A percentile compares a stretch with the other conserved stretches of the same genome.
Evolutionary conservation across 2,329 filamentous ascomycete genomes (phyloP).

Genomic region (Aspergillus sp.): DNA sequence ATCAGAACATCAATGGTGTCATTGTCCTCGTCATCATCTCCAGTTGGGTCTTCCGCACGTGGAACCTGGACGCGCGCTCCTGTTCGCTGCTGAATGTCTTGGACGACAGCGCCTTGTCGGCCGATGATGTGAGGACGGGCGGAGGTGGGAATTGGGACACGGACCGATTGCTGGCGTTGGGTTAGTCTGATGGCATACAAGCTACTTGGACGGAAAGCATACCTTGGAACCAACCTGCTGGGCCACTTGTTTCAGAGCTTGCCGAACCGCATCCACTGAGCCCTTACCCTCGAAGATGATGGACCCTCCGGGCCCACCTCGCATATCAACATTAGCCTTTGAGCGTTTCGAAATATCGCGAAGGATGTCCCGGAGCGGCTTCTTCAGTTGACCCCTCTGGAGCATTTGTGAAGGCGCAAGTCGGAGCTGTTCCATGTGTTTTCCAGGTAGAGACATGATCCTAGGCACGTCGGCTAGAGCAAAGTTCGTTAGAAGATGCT

Average conservation of each 20-base stretch:
- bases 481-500: constrained; percentile 29
- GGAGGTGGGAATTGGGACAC: constrained; percentile 80
- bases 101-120: constrained; percentile 85
- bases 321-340: constrained; percentile 81
- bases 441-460: constrained; percentile 77
- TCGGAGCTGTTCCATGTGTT: constrained; percentile 75
- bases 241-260: constrained; percentile 87
- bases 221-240: constrained; percentile 87
- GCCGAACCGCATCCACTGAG: constrained; percentile 79
- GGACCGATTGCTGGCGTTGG: constrained; percentile 63
- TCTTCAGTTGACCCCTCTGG: constrained; percentile 77
- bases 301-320: constrained; percentile 70
- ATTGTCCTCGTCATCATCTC: constrained; percentile 76
- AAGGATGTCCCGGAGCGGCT: constrained; percentile 81
- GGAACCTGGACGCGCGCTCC: constrained; percentile 91
- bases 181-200: constrained; percentile 5
- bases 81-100: constrained; percentile 84
- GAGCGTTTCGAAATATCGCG: constrained; percentile 92
- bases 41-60: constrained; percentile 70
- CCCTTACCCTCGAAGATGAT: constrained; percentile 85
- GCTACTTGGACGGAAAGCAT: constrained; percentile 33
- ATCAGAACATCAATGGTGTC: constrained; percentile 82
- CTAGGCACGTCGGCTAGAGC: constrained; percentile 50
- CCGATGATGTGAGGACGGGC: constrained; percentile 91
- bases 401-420: constrained; percentile 77